Evolutionary conservation across 2,329 filamentous ascomycete species (phyloP).

Genomic region (Neodidymelliopsis sp.): DNA sequence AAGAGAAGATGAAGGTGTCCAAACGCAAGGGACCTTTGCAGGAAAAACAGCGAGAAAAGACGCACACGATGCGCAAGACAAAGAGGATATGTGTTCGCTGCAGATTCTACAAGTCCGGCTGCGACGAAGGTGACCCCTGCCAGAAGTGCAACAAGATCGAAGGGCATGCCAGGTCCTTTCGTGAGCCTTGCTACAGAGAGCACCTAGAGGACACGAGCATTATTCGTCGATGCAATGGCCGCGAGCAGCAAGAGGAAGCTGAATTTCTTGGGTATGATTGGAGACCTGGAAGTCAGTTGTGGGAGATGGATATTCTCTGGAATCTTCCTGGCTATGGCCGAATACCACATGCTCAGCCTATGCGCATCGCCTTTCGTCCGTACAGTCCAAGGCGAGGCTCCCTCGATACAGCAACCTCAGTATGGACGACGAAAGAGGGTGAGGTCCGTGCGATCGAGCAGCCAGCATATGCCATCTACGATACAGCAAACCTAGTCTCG

Average conservation of each 20-base stretch:
- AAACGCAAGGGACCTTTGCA: slow-evolving; percentile 40
- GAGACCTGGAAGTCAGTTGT: slow-evolving; percentile 33
- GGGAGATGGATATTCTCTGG: slow-evolving; percentile 46
- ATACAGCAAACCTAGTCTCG: slow-evolving; percentile 38
- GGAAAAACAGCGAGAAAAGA: slow-evolving; percentile 40
- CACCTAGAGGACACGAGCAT: slow-evolving; percentile 43
- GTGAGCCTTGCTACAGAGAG: slow-evolving; percentile 43
- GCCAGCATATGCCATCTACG: slow-evolving; percentile 46
- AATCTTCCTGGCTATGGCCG: slow-evolving; percentile 45
- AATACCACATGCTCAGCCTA: slow-evolving; percentile 32
- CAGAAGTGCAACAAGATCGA: slow-evolving; percentile 42
- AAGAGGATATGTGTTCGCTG: slow-evolving; percentile 45
- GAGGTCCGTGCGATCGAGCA: slow-evolving; percentile 36
- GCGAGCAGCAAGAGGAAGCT: slow-evolving; percentile 45
- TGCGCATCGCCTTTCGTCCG: slow-evolving; percentile 37
- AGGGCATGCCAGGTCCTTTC: slow-evolving; percentile 42
- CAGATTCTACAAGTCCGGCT: slow-evolving; percentile 46
- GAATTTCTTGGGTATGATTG: slow-evolving; percentile 43
- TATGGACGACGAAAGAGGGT: slow-evolving; percentile 42
- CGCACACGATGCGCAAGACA: slow-evolving; percentile 46
- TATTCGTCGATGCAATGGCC: slow-evolving; percentile 46
- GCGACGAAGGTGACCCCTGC: slow-evolving; percentile 44
- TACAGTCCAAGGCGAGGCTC: slow-evolving; percentile 39
- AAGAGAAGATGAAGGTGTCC: slow-evolving; percentile 44
- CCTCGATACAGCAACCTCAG: slow-evolving; percentile 39